These are phyloP conservation scores for Nakazawaea sp. DNA, from an alignment of 805 yeast genomes.

Conservation along the genomic window DNA sequence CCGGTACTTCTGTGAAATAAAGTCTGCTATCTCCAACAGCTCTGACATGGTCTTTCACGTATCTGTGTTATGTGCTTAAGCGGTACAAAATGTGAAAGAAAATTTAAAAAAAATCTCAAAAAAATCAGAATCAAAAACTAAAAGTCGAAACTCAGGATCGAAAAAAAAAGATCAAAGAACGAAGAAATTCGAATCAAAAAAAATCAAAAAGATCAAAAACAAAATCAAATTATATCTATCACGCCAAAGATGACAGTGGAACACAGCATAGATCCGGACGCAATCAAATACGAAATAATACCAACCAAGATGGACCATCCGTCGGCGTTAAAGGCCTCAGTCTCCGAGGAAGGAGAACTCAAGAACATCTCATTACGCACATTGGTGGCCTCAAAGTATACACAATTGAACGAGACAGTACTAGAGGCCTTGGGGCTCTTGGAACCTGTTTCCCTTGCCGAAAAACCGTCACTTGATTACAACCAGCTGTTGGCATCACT, in stretches of 20 bases:
- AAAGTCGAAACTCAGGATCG: not conserved
- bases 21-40: constrained; percentile 19
- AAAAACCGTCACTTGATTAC: too few species aligned
- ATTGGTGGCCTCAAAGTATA: constrained; percentile 25
- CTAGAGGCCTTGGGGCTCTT: constrained; percentile 11
- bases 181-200: not conserved
- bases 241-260: too few species aligned
- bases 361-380: constrained; percentile 24
- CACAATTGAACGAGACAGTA: constrained; percentile 24
- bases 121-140: not conserved
- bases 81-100: not conserved
- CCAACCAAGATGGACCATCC: constrained; percentile 8
- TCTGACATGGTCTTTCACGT: not conserved
- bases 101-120: not conserved
- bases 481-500: too few species aligned
- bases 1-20: constrained; percentile 24
- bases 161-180: not conserved
- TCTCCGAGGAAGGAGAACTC: constrained; percentile 10
- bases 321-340: constrained; percentile 11
- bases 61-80: not conserved
- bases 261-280: not conserved
- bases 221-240: too few species aligned
- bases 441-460: too few species aligned
- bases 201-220: not conserved
- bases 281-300: not conserved